A percentile compares a stretch with the other conserved stretches of the same genome.
phyloP scores from a whole-genome alignment of 1,284 basidiomycete species.

The Ustilago loliicola region DNA sequence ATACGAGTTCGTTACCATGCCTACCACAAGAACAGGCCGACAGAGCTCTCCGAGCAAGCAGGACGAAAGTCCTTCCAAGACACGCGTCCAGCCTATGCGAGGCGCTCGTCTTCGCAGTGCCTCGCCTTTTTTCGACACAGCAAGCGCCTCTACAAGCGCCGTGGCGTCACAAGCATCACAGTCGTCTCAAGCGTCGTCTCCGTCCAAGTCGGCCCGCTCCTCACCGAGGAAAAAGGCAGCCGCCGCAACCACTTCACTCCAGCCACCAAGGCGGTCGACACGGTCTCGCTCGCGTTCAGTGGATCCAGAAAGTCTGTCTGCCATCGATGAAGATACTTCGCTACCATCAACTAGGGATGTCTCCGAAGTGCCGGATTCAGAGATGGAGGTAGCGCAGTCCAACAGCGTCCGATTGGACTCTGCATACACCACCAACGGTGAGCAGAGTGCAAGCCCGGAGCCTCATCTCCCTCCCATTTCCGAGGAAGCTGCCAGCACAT shows the following conservation, averaged over 20 bases:
- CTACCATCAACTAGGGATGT: neutral
- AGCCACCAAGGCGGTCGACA: constrained; percentile 31
- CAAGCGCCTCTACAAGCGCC: constrained; percentile 24
- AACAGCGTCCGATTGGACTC: constrained; percentile 1
- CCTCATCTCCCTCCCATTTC: constrained; percentile 21
- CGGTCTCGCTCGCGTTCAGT: constrained; percentile 48
- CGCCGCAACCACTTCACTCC: constrained; percentile 27
- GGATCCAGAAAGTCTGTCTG: constrained; percentile 21
- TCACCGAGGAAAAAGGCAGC: constrained; percentile 41
- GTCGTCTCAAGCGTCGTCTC: constrained; percentile 24
- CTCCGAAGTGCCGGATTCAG: constrained; percentile 13
- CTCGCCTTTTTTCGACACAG: constrained; percentile 40
- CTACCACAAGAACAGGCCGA: constrained; percentile 38
- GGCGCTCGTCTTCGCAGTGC: constrained; percentile 47
- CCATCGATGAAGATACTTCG: constrained; percentile 21
- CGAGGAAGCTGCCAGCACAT: constrained; percentile 15
- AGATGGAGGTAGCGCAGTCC: constrained; percentile 13
- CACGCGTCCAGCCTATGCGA: constrained; percentile 47
- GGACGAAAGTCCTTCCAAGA: constrained; percentile 38
- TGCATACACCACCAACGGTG: neutral
- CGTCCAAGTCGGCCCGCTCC: constrained; percentile 28
- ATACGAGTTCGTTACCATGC: constrained; percentile 23
- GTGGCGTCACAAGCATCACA: constrained; percentile 15
- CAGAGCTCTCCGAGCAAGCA: constrained; percentile 49
- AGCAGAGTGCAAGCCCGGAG: constrained; percentile 13